Evolutionary conservation across 2,329 filamentous ascomycete genomes (phyloP), one percentile per base, ranked within the genome.

Genomic region (Botrytis aclada): DNA sequence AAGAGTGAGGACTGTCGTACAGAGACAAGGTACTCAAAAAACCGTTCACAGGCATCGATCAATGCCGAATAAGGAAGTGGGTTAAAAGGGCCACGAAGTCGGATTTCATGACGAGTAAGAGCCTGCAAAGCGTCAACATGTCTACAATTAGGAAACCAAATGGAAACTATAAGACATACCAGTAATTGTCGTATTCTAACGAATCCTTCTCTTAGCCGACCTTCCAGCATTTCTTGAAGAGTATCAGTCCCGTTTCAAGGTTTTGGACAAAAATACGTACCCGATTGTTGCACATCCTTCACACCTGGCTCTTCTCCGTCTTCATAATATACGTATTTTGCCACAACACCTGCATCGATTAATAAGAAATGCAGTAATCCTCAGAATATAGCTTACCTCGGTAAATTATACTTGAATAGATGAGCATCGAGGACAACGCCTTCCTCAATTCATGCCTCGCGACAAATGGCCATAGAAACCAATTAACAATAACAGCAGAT

Each of bases 401-500:
- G 77, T 89, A 90, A 12, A 89, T 83, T 73, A 89, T 84, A 73
- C 86, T 87, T 73, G 85, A 84, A 76, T 88, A 88, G 66, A 88
- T 86, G 75, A 89, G 82, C 86, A 88, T 89, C 3, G 84, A 82
- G 0, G 87, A 86, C 2, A 88, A 78, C 0, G 86, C 87, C 73
- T 85, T 86, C 34, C 88, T 82, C 22, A 90, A 82, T 77, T 89
- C 88, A 76, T 89, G 87, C 20, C 88, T 83, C 18, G 88, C 88
- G 8, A 89, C 84, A 74, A 90, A 90, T 3, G 88, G 88, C 88
- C 88, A 90, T 5, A 90, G 80, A 20, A 88, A 77, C 87, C 87
- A 89, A 75, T 89, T 89, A 22, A 89, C 84, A 1, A 88, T 74
- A 18, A 89, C 82, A 0, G 88, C 86, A 1, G 85, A 83, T 1